Evolutionary conservation across 495 filamentous ascomycete species (phyloP).

Genomic region (Talaromyces liani): DNA sequence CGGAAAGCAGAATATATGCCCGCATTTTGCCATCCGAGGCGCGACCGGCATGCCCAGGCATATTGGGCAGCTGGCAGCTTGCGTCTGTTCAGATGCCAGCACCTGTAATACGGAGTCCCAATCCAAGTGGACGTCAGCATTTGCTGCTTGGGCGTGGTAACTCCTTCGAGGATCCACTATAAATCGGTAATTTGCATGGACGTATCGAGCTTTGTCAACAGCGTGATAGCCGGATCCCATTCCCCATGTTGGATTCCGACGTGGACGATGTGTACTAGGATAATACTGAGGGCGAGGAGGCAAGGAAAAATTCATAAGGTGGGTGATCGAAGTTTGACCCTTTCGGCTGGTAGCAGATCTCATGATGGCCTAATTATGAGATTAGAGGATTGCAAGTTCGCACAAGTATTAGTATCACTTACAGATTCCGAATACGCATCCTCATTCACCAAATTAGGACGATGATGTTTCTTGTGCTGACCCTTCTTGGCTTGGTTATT

Average conservation of each 20-base stretch:
- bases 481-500: slow-evolving; percentile 70
- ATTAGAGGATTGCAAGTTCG: not conserved
- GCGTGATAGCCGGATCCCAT: slow-evolving; percentile 87
- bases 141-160: slow-evolving; percentile 71
- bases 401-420: slow-evolving; percentile 21
- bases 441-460: slow-evolving; percentile 57
- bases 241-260: slow-evolving; percentile 71
- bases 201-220: slow-evolving; percentile 87
- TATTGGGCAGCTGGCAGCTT: slow-evolving; percentile 83
- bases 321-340: slow-evolving; percentile 93
- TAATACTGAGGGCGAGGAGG: slow-evolving; percentile 67
- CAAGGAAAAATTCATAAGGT: slow-evolving; percentile 85
- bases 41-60: slow-evolving; percentile 87
- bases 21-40: slow-evolving; percentile 94
- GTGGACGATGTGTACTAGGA: slow-evolving; percentile 45
- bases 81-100: slow-evolving; percentile 81
- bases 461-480: slow-evolving; percentile 60
- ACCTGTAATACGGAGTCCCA: slow-evolving; percentile 90
- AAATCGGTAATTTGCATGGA: slow-evolving; percentile 96
- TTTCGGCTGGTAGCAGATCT: slow-evolving; percentile 76
- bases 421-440: slow-evolving; percentile 79
- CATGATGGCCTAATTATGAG: slow-evolving; percentile 56
- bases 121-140: slow-evolving; percentile 85
- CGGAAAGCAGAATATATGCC: slow-evolving; percentile 93
- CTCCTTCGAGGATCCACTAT: slow-evolving; percentile 77